Conservation (phyloP, 1,284 basidiomycete species). For the Coniferiporia sulphurascens region DNA sequence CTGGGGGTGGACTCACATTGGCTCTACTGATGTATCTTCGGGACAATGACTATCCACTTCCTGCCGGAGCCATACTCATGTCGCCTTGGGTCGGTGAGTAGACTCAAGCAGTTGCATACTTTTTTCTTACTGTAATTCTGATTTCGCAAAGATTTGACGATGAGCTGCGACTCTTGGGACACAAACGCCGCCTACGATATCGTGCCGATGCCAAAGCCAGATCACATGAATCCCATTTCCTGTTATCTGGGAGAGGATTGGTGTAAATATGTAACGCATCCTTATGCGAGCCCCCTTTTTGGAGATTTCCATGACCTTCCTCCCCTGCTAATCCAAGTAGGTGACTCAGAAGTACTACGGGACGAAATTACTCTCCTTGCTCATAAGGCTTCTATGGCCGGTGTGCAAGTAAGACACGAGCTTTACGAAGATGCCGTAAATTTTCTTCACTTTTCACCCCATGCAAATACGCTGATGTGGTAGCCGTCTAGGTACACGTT, state of each 20-base stretch:
- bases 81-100: constrained; percentile 90
- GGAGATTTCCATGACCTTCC: constrained; percentile 86
- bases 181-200: constrained; percentile 84
- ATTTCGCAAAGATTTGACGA: constrained; percentile 67
- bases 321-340: constrained; percentile 89
- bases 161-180: constrained; percentile 98
- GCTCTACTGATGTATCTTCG: constrained; percentile 91
- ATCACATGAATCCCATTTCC: constrained; percentile 90
- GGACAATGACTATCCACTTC: constrained; percentile 78
- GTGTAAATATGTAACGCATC: constrained; percentile 86
- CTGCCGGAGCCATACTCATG: constrained; percentile 80
- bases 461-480: constrained; percentile 9
- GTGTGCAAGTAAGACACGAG: constrained; percentile 88
- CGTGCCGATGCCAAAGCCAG: constrained; percentile 68
- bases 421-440: constrained; percentile 89
- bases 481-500: constrained; percentile 65
- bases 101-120: background rate
- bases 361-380: constrained; percentile 93
- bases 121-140: background rate
- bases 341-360: constrained; percentile 90
- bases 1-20: constrained; percentile 85
- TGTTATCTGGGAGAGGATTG: constrained; percentile 86
- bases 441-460: constrained; percentile 23
- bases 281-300: constrained; percentile 95
- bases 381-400: constrained; percentile 87